Conservation (phyloP, 371 early-diverging fungal genomes). For the Apophysomyces sp. region DNA sequence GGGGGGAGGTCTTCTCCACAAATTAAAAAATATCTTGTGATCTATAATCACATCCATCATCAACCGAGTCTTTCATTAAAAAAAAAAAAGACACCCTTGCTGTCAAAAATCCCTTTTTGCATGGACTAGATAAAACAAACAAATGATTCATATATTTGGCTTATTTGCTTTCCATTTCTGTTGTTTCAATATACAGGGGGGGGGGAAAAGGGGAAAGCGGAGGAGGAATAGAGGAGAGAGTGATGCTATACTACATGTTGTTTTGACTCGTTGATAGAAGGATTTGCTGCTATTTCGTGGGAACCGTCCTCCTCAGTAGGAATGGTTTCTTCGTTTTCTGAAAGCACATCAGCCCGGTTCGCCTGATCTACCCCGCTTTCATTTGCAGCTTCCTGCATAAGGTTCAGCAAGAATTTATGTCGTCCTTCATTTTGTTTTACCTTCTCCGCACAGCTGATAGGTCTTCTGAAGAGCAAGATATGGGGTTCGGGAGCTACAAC, state of each 20-base stretch:
- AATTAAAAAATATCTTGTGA: too few species aligned
- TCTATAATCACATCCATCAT: too few species aligned
- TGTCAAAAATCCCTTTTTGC: background rate
- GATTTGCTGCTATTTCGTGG: background rate
- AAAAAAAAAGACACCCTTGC: too few species aligned
- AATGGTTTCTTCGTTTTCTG: background rate
- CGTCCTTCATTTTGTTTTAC: background rate
- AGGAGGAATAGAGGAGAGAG: too few species aligned
- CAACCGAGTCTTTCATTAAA: too few species aligned
- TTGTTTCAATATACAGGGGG: background rate
- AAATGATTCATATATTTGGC: too few species aligned
- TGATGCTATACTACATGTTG: background rate
- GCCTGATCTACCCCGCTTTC: background rate
- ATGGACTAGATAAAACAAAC: too few species aligned
- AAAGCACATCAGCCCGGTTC: background rate
- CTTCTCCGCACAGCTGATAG: background rate
- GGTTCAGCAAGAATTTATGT: background rate
- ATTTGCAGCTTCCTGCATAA: background rate
- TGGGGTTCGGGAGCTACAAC: slow-evolving; percentile 18
- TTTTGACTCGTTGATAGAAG: too few species aligned
- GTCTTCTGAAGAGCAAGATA: slow-evolving; percentile 10
- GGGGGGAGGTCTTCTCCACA: too few species aligned
- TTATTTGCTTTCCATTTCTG: too few species aligned
- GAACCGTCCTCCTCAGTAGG: background rate
- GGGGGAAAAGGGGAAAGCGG: background rate